A percentile compares a stretch with the other conserved stretches of the same genome.
These are phyloP conservation scores for Chlamydomonas eustigma DNA, from an alignment of 139 green algal genomes.

Conservation along the genomic window DNA sequence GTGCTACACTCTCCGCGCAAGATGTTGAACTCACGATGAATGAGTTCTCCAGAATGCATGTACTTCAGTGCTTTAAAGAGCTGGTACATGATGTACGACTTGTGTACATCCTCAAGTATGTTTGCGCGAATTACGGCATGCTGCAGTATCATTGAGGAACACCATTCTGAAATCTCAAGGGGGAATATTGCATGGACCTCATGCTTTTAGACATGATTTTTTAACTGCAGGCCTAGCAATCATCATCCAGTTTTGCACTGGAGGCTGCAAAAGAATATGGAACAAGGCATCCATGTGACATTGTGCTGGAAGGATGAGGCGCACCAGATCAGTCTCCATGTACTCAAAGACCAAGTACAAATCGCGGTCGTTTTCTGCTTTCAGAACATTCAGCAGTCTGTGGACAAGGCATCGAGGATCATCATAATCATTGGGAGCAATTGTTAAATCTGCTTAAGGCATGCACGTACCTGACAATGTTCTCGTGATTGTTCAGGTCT, in stretches of 20 bases:
- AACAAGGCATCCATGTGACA: too few relatives aligned
- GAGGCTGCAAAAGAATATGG: too few relatives aligned
- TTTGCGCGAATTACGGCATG: conserved; percentile 92
- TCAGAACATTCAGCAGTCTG: conserved; percentile 93
- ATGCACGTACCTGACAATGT: conserved; percentile 79
- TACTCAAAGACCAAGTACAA: conserved; percentile 98
- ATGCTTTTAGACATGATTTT: too few relatives aligned
- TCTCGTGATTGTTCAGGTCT: conserved; percentile 89
- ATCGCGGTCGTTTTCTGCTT: conserved; percentile 94
- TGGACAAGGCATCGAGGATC: neutral
- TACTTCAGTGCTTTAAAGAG: conserved; percentile 94
- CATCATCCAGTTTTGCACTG: too few relatives aligned
- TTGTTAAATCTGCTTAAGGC: neutral
- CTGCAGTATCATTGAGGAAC: too few relatives aligned
- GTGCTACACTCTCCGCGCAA: too few relatives aligned
- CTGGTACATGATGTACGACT: conserved; percentile 99
- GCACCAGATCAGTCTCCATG: conserved; percentile 90
- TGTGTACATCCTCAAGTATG: conserved; percentile 95
- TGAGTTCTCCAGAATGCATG: conserved; percentile 92
- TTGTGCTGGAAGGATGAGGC: too few relatives aligned
- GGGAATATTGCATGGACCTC: too few relatives aligned
- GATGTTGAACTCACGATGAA: conserved; percentile 76
- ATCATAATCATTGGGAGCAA: neutral
- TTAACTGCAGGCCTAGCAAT: too few relatives aligned
- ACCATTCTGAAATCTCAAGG: too few relatives aligned